A percentile compares a stretch with the other conserved stretches of the same genome.
Conservation (phyloP, 179 eudicot genomes). For the Carnegiea gigantea region DNA sequence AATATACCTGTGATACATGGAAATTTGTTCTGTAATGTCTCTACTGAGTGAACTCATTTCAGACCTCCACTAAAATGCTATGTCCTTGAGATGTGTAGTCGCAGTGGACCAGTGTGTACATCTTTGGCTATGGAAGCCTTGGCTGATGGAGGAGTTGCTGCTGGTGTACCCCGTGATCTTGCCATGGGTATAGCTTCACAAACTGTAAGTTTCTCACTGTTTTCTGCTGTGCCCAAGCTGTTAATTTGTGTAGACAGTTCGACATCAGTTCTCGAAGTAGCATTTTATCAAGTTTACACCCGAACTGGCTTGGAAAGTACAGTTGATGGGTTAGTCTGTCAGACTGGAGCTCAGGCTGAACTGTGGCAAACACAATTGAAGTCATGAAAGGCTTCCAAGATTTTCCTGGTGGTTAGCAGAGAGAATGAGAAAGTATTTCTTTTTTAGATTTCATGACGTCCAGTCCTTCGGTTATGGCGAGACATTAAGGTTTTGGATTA, state of each 20-base stretch:
- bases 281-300: neutral
- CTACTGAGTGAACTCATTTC: no score
- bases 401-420: no score
- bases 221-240: neutral
- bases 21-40: no score
- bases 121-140: slow-evolving; percentile 92
- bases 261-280: neutral
- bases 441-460: no score
- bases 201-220: slow-evolving; percentile 52
- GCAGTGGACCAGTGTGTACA: slow-evolving; percentile 93
- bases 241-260: neutral
- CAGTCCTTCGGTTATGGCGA: no score
- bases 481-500: no score
- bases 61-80: neutral
- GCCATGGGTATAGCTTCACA: slow-evolving; percentile 86
- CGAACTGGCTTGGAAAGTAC: no score
- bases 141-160: slow-evolving; percentile 99
- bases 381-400: no score
- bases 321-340: no score
- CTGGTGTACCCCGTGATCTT: slow-evolving; percentile 88
- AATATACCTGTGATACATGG: neutral
- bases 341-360: no score
- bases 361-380: no score
- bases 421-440: no score
- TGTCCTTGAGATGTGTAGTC: slow-evolving; percentile 45